phyloP scores from a whole-genome alignment of 352 stramenopile species.

The Phytophthora quininea region DNA sequence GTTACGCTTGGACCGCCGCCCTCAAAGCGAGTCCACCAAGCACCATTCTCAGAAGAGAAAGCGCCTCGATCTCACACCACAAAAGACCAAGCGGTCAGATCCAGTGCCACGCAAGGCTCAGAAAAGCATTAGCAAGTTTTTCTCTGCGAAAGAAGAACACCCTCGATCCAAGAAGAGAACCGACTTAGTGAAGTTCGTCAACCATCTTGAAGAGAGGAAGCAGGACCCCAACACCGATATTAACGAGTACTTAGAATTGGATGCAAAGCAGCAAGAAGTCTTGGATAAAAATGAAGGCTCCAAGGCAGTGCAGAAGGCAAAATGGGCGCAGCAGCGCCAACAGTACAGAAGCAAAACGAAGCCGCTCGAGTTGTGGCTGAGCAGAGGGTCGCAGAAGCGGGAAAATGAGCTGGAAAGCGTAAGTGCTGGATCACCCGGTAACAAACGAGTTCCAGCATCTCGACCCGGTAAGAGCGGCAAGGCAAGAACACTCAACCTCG shows the following conservation, averaged over 20 bases:
- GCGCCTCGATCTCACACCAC: conserved; percentile 11
- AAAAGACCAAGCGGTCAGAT: background rate
- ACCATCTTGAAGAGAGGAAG: conserved; percentile 41
- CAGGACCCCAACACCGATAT: conserved; percentile 11
- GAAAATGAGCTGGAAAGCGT: conserved; percentile 18
- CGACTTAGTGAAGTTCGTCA: conserved; percentile 32
- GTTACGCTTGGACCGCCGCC: conserved; percentile 2
- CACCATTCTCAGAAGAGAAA: conserved; percentile 28
- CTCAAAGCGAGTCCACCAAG: conserved; percentile 17
- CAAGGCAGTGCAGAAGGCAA: conserved; percentile 9
- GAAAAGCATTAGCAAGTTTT: conserved; percentile 31
- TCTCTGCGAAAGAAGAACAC: conserved; percentile 14
- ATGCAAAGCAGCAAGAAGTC: conserved; percentile 26
- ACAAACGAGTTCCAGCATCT: background rate
- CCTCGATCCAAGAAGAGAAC: conserved; percentile 26
- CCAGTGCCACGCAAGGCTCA: conserved; percentile 4
- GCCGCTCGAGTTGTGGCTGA: conserved; percentile 21
- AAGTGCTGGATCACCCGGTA: conserved; percentile 8
- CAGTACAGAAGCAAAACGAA: conserved; percentile 24
- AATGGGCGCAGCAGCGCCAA: conserved; percentile 25
- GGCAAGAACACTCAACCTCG: conserved; percentile 25
- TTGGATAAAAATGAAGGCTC: conserved; percentile 13
- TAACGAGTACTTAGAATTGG: conserved; percentile 39
- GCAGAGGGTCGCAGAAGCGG: conserved; percentile 1
- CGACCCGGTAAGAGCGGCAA: background rate